Conservation (phyloP, 2,329 filamentous ascomycete genomes). For the Didymellaceae sp. region DNA sequence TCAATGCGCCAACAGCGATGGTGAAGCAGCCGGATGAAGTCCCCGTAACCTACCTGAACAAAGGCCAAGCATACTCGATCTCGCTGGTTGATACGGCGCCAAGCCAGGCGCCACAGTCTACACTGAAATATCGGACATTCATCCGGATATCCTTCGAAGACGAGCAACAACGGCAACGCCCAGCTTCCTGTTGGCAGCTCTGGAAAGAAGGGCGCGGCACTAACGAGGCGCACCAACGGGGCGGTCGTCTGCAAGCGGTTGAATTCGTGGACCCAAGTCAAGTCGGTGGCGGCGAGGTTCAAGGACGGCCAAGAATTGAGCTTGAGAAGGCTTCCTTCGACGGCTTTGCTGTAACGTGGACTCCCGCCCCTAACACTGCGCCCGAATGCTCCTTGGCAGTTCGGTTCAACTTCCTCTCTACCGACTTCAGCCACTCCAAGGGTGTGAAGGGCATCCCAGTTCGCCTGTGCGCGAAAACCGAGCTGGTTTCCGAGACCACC, state of each 20-base stretch:
- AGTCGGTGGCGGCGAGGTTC: constrained; percentile 59
- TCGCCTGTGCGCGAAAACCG: constrained; percentile 88
- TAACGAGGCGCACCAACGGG: constrained; percentile 92
- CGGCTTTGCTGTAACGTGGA: constrained; percentile 91
- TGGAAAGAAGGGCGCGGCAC: constrained; percentile 98
- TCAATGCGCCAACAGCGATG: constrained; percentile 97
- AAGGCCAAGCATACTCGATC: constrained; percentile 91
- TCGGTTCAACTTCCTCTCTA: constrained; percentile 97
- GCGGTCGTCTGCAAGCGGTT: constrained; percentile 90
- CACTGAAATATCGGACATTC: constrained; percentile 82
- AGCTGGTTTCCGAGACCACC: constrained; percentile 63
- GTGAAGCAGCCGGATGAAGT: constrained; percentile 88
- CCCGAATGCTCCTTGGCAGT: constrained; percentile 87
- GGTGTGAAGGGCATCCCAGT: constrained; percentile 98
- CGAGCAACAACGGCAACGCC: constrained; percentile 86
- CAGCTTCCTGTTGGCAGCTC: constrained; percentile 82
- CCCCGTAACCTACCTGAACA: constrained; percentile 97
- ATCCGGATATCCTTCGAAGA: constrained; percentile 98
- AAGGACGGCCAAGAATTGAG: constrained; percentile 55
- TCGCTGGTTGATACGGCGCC: constrained; percentile 80
- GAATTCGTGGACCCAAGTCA: constrained; percentile 80
- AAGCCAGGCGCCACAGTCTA: constrained; percentile 60
- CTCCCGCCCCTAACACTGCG: constrained; percentile 67
- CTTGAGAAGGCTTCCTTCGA: constrained; percentile 78
- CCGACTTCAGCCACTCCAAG: constrained; percentile 98